These are phyloP conservation scores for Taphrina betulina DNA, from an alignment of 1,139 yeast genomes.

Conservation along the genomic window DNA sequence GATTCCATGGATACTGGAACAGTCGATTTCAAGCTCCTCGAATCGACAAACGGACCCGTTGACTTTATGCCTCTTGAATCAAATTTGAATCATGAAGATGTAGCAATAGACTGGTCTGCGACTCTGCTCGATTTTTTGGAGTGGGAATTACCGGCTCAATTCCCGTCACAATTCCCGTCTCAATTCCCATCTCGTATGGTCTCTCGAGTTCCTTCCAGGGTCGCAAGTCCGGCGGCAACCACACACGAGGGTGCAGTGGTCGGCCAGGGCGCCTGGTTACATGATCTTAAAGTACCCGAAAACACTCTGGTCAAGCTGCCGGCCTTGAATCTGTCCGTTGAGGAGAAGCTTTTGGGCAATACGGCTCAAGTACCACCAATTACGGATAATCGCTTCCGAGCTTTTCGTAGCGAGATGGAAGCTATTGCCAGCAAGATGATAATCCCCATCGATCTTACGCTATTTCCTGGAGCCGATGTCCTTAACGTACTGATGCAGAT, in stretches of 20 bases:
- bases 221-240: not conserved
- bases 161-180: not conserved
- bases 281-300: not conserved
- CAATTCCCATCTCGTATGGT: conserved; percentile 1
- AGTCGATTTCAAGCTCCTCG: too few relatives aligned
- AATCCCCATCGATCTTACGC: not conserved
- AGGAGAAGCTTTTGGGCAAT: not conserved
- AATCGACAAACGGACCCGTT: too few relatives aligned
- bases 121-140: too few relatives aligned
- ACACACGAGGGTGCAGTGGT: not conserved
- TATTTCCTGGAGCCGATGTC: not conserved
- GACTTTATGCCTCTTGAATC: too few relatives aligned
- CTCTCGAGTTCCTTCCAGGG: not conserved
- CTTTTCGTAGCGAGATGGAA: not conserved
- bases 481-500: conserved; percentile 1
- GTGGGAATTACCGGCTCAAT: too few relatives aligned
- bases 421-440: not conserved
- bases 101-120: too few relatives aligned
- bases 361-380: not conserved
- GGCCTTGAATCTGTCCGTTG: not conserved
- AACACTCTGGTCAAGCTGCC: not conserved
- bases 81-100: too few relatives aligned
- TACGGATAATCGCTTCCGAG: not conserved
- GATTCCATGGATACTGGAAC: too few relatives aligned
- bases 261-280: not conserved